Percentiles rank a stretch among this genome's conserved stretches.
These are phyloP conservation scores for Arthrobotrys entomopaga DNA, from an alignment of 2,329 filamentous ascomycete species.

Conservation along the genomic window DNA sequence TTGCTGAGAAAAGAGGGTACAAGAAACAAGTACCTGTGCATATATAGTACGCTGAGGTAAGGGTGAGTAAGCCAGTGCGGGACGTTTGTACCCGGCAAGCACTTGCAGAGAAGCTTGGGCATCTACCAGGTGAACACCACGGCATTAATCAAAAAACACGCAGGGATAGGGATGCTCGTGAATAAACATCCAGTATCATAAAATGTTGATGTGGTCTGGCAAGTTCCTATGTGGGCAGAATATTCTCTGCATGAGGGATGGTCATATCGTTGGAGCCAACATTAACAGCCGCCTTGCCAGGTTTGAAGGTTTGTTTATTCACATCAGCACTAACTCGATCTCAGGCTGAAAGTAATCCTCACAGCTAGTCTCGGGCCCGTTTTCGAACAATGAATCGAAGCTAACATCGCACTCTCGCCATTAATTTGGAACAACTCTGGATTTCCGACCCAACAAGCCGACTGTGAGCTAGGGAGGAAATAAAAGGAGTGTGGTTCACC, in stretches of 20 bases:
- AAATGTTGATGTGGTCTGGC: constrained; percentile 27
- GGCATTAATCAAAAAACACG: constrained; percentile 20
- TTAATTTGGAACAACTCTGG: constrained; percentile 41
- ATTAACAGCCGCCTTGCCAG: constrained; percentile 27
- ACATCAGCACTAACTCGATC: neutral
- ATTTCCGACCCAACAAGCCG: constrained; percentile 39
- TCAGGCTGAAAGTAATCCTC: neutral
- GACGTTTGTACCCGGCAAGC: constrained; percentile 23
- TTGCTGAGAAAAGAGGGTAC: neutral
- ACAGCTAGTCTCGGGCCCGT: neutral
- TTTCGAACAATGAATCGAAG: constrained; percentile 9
- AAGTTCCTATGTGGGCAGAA: constrained; percentile 40
- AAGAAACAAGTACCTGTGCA: neutral
- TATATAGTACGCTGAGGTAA: constrained; percentile 20
- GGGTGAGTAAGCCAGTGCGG: constrained; percentile 49
- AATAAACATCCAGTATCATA: constrained; percentile 13
- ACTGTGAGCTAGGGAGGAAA: constrained; percentile 30
- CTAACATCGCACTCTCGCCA: constrained; percentile 32
- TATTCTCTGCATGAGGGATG: constrained; percentile 32
- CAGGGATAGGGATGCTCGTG: constrained; percentile 35
- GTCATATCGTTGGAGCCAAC: constrained; percentile 15
- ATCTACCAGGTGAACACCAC: constrained; percentile 36
- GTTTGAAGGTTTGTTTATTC: neutral
- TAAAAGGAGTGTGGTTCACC: constrained; percentile 47
- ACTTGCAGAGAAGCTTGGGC: constrained; percentile 38